phyloP scores from a whole-genome alignment of 345 rosid genomes.

The Linum tenue region DNA sequence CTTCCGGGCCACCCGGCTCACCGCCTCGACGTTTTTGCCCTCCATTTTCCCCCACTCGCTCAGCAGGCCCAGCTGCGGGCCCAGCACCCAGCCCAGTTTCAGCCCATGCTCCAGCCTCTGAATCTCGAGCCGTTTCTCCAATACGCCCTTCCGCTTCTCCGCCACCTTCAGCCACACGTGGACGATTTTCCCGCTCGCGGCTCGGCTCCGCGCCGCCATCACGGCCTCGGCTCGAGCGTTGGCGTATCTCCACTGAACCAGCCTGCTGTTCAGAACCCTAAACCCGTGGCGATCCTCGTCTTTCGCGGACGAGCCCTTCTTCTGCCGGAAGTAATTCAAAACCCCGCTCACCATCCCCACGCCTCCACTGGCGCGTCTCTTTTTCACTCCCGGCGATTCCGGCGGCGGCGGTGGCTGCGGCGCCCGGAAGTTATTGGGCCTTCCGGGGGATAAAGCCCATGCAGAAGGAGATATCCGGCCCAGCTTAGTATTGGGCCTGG shows the following conservation, averaged over 20 bases:
- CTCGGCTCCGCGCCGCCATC: slow-evolving; percentile 21
- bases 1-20: slow-evolving; percentile 49
- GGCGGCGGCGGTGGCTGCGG: slow-evolving; percentile 21
- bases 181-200: slow-evolving; percentile 42
- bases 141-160: slow-evolving; percentile 28
- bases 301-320: slow-evolving; percentile 37
- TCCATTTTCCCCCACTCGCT: slow-evolving; percentile 45
- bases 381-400: slow-evolving; percentile 10
- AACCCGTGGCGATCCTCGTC: slow-evolving; percentile 51
- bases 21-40: slow-evolving; percentile 42
- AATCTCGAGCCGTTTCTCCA: slow-evolving; percentile 34
- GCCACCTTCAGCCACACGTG: slow-evolving; percentile 42
- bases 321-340: slow-evolving; percentile 57
- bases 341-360: slow-evolving; percentile 42
- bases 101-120: slow-evolving; percentile 32
- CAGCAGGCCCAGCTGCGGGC: slow-evolving; percentile 40
- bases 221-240: slow-evolving; percentile 48
- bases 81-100: slow-evolving; percentile 33
- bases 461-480: slow-evolving; percentile 42
- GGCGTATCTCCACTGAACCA: slow-evolving; percentile 55
- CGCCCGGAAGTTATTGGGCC: slow-evolving; percentile 19
- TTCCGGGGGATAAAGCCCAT: slow-evolving; percentile 74
- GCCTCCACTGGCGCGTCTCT: slow-evolving; percentile 23
- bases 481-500: slow-evolving; percentile 23
- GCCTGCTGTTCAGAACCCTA: slow-evolving; percentile 34